These are phyloP conservation scores for Pyrus hybrid DNA, from an alignment of 331 rosid species.

Conservation along the genomic window DNA sequence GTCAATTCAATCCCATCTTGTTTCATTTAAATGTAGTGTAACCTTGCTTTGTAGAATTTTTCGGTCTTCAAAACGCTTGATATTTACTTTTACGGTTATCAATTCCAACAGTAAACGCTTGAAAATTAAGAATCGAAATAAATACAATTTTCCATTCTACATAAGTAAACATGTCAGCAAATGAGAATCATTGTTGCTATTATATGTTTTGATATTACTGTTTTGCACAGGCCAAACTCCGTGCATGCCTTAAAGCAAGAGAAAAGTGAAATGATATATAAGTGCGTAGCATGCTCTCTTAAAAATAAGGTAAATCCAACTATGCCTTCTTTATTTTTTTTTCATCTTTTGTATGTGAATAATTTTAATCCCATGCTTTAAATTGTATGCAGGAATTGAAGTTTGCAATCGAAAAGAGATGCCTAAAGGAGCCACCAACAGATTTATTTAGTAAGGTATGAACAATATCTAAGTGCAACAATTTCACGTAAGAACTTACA, in stretches of 20 bases:
- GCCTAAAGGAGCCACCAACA: conserved; percentile 43
- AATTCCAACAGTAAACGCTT: too few relatives aligned
- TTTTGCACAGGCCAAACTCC: conserved; percentile 22
- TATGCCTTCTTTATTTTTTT: not conserved
- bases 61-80: not conserved
- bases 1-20: too few relatives aligned
- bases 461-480: too few relatives aligned
- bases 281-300: conserved; percentile 1
- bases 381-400: conserved; percentile 25
- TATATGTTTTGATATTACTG: not conserved
- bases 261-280: conserved; percentile 19
- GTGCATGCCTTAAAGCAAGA: conserved; percentile 27
- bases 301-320: conserved; percentile 18
- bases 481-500: too few relatives aligned
- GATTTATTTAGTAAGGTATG: conserved; percentile 60
- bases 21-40: not conserved
- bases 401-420: conserved; percentile 23
- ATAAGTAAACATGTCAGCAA: too few relatives aligned
- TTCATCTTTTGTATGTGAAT: not conserved
- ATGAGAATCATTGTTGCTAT: not conserved
- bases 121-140: too few relatives aligned
- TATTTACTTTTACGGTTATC: not conserved
- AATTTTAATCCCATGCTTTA: not conserved
- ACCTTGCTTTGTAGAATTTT: not conserved
- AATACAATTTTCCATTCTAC: fast-evolving